Base-by-base conservation (phyloP, 208 protist species). In the Trypanosoma rangeli region DNA sequence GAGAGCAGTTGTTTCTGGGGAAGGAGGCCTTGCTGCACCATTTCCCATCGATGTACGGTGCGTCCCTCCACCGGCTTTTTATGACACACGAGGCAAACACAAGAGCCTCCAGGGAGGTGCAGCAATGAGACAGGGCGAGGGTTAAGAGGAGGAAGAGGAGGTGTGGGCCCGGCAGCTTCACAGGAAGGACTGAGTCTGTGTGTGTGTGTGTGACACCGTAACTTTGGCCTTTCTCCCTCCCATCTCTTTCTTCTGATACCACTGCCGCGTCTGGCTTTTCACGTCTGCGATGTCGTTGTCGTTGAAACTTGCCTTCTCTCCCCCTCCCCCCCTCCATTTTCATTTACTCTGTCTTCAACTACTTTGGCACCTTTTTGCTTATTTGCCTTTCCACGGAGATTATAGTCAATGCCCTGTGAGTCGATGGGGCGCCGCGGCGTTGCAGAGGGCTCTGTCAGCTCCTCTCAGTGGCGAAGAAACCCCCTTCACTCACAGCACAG, bases 1-100 rank as follows among this genome's bases (percentile, higher is more conserved):
- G 81, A 12, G 33, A 64, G 15, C 55, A 76, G 53, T 24, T 86
- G 35, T 44, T 83, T 31, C 13, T 77, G 0, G 46, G 64, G 35
- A 58, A 46, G 18, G 39, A 58, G 18, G 50, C 64, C 28, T 1
- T 70, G 71, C 54, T 46, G 57, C 49, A 70, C 39, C 71, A 70
- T 31, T 63, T 65, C 20, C 59, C 64, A 28, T 24, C 39, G 4
- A 26, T 56, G n/a, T 65, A 65, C 18, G 24, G n/a, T 33, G 55
- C 22, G 8, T 49, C 63, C 15, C 37, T 68, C 16, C 28, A 66
- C 28, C 56, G 29, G n/a, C 28, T 57, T 31, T 16, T 57, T 10
- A 10, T 31, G 29, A 35, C 24, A 16, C 24, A 31, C 5, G 63
- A 42, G 37, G 12, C 28, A 37, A 24, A 10, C 42, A 46, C 42